Conservation (phyloP, 345 rosid genomes). For the Salix viminalis region DNA sequence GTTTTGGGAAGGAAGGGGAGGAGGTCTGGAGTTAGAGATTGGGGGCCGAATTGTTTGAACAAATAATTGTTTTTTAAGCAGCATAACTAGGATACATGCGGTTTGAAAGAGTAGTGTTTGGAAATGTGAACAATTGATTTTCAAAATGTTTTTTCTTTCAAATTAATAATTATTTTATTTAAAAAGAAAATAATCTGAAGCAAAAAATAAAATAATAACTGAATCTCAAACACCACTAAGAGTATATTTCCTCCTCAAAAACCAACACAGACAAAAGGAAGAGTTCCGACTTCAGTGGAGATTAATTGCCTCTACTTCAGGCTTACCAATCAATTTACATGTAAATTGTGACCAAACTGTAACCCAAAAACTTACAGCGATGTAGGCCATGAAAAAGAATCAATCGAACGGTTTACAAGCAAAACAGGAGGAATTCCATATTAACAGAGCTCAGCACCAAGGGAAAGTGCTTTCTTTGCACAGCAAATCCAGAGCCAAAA, state of each 20-base stretch:
- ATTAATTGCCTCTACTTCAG: background rate
- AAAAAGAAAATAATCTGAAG: too few relatives aligned
- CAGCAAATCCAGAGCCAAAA: background rate
- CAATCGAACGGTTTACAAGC: conserved; percentile 2
- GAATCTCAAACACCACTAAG: background rate
- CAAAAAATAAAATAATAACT: too few relatives aligned
- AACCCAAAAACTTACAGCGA: conserved; percentile 3
- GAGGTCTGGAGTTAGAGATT: background rate
- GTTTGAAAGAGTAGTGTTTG: background rate
- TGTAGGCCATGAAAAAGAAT: conserved; percentile 25
- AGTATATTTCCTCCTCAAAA: background rate
- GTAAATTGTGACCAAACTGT: background rate
- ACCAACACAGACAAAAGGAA: background rate
- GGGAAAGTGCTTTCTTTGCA: background rate
- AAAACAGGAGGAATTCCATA: conserved; percentile 1
- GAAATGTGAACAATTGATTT: too few relatives aligned
- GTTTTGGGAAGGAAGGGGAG: background rate
- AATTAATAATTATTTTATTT: too few relatives aligned
- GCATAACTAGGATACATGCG: background rate
- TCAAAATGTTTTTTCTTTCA: too few relatives aligned
- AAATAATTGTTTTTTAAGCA: background rate
- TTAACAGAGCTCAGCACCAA: background rate
- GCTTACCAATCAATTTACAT: conserved; percentile 18
- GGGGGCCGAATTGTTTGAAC: background rate
- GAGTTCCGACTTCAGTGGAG: background rate